These are phyloP conservation scores for Gymnopilus junonius DNA, from an alignment of 768 basidiomycete species.

Conservation along the genomic window DNA sequence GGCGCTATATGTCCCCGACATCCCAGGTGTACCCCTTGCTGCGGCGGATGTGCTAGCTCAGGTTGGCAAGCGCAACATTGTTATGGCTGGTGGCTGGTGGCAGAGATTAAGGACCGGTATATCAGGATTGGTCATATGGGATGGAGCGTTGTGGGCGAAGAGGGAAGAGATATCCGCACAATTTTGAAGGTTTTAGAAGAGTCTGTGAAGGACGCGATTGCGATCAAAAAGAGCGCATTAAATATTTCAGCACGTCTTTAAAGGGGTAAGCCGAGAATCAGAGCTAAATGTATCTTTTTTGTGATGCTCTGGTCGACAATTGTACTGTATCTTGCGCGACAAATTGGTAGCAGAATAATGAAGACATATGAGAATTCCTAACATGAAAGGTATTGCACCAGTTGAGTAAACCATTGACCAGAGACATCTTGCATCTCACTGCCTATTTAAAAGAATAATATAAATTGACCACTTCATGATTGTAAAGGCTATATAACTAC, in stretches of 20 bases:
- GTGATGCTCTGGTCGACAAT: background rate
- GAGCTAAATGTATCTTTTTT: background rate
- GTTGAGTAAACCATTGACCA: no score
- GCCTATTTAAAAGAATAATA: no score
- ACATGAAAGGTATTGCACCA: no score
- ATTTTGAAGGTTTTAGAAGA: constrained; percentile 55
- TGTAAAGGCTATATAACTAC: no score
- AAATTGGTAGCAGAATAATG: background rate
- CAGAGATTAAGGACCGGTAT: constrained; percentile 80
- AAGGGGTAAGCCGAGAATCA: background rate
- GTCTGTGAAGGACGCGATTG: constrained; percentile 21
- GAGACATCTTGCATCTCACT: no score
- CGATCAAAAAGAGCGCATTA: background rate
- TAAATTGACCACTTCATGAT: no score
- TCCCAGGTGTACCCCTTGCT: constrained; percentile 58
- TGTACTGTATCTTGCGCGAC: no score
- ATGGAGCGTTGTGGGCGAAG: constrained; percentile 63
- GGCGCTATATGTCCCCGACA: constrained; percentile 68
- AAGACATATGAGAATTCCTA: no score
- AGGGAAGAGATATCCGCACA: constrained; percentile 72
- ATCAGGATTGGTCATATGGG: constrained; percentile 87
- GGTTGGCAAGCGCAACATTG: constrained; percentile 65
- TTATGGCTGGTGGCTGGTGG: constrained; percentile 86
- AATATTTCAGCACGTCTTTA: constrained; percentile 7
- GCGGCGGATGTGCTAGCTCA: constrained; percentile 73